phyloP scores from a whole-genome alignment of 495 filamentous ascomycete genomes.

The Aspergillus heteromorphus region DNA sequence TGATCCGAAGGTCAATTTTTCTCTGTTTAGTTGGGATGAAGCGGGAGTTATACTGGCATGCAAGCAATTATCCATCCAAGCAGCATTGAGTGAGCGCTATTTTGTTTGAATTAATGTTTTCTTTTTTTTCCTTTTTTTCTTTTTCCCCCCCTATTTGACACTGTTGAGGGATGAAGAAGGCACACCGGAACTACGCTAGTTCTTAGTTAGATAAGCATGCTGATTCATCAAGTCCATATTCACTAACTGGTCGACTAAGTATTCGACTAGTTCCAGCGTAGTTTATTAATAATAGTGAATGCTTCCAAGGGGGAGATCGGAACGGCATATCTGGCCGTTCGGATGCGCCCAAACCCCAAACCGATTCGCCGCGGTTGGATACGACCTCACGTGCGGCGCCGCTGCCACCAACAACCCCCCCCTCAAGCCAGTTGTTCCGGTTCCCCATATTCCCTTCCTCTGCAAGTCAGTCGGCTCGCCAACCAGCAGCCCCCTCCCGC shows the following conservation, averaged over 20 bases:
- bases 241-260: no score
- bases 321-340: constrained; percentile 23
- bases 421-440: neutral
- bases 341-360: neutral
- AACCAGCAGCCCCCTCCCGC: neutral
- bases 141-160: no score
- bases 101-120: neutral
- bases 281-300: no score
- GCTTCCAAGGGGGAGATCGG: neutral
- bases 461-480: neutral
- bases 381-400: constrained; percentile 18
- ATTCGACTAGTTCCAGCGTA: no score
- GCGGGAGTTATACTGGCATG: constrained; percentile 7
- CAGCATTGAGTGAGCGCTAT: constrained; percentile 1
- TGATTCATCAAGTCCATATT: neutral
- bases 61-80: neutral
- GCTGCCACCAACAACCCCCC: constrained; percentile 1
- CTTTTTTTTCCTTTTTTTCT: neutral
- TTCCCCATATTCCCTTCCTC: neutral
- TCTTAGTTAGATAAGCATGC: neutral
- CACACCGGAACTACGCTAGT: neutral
- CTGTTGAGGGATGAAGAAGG: neutral
- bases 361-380: neutral
- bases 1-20: neutral
- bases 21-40: neutral